These are phyloP conservation scores for Schizophyllum commune DNA, from an alignment of 1,284 basidiomycete genomes.

Conservation along the genomic window DNA sequence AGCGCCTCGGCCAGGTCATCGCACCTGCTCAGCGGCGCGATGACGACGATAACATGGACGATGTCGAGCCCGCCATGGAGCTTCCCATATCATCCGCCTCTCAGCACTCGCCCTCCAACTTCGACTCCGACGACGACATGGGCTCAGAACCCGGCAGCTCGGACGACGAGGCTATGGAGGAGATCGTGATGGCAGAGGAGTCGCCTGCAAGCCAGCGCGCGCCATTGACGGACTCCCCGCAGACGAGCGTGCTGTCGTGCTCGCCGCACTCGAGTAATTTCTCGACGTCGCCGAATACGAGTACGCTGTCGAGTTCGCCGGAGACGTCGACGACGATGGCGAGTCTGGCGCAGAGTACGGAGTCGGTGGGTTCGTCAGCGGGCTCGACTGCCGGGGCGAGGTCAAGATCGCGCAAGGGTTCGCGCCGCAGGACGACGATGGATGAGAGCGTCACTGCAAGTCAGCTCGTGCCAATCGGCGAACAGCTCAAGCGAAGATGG, in stretches of 20 bases:
- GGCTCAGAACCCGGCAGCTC: constrained; percentile 59
- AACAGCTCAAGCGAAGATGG: constrained; percentile 72
- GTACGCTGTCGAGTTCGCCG: constrained; percentile 19
- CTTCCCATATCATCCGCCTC: constrained; percentile 62
- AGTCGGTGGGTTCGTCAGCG: constrained; percentile 26
- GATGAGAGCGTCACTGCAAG: constrained; percentile 17
- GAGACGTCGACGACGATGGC: constrained; percentile 15
- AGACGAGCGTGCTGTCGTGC: not conserved
- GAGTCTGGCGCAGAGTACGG: constrained; percentile 16
- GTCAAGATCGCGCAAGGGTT: constrained; percentile 42
- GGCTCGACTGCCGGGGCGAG: constrained; percentile 26
- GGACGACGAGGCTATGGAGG: constrained; percentile 67
- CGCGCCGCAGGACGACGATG: constrained; percentile 37
- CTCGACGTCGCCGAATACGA: constrained; percentile 16
- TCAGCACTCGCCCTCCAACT: constrained; percentile 37
- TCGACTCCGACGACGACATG: constrained; percentile 75
- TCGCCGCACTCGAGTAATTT: not conserved
- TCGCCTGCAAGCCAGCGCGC: constrained; percentile 17
- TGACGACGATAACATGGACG: constrained; percentile 52
- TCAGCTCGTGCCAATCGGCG: constrained; percentile 52
- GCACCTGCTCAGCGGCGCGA: constrained; percentile 48
- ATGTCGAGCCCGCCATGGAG: constrained; percentile 61
- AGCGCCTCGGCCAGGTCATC: constrained; percentile 78
- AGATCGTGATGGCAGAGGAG: constrained; percentile 46
- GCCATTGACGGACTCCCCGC: constrained; percentile 10